phyloP scores from a whole-genome alignment of 2,329 filamentous ascomycete genomes.

The Cladosporium velox region DNA sequence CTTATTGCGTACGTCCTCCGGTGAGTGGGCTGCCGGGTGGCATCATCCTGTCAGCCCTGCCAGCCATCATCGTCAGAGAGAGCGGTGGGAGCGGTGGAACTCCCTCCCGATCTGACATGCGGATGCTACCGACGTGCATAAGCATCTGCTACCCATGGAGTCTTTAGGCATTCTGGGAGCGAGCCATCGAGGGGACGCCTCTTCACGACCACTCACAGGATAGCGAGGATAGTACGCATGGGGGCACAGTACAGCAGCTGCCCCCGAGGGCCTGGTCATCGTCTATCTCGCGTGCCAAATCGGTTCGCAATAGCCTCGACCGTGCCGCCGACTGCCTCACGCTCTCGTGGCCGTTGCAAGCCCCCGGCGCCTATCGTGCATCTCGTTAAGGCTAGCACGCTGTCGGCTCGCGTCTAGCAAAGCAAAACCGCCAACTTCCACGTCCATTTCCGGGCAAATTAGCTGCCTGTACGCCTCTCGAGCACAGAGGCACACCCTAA shows the following conservation, averaged over 20 bases:
- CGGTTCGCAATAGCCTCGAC: neutral
- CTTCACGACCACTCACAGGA: neutral
- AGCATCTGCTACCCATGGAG: neutral
- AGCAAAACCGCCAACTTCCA: neutral
- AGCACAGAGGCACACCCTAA: constrained; percentile 21
- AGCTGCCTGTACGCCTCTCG: constrained; percentile 14
- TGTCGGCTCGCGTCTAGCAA: constrained; percentile 11
- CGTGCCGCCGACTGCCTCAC: neutral
- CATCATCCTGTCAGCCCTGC: constrained; percentile 19
- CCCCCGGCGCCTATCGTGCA: constrained; percentile 18
- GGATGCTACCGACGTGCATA: constrained; percentile 17
- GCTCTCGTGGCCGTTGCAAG: constrained; percentile 2
- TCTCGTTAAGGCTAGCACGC: constrained; percentile 7
- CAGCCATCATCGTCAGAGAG: constrained; percentile 5
- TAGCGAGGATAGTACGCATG: neutral
- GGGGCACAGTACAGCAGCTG: neutral
- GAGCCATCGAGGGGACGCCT: neutral
- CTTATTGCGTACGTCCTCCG: neutral
- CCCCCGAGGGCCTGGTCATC: constrained; percentile 11
- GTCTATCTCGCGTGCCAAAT: constrained; percentile 13
- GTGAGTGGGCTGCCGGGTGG: neutral
- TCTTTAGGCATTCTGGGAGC: constrained; percentile 9
- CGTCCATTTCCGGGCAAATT: constrained; percentile 9
- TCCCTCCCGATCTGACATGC: constrained; percentile 15
- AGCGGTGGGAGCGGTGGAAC: constrained; percentile 15